Base-by-base conservation (phyloP, 106 monocot genomes). In the Platanthera guangdongensis region DNA sequence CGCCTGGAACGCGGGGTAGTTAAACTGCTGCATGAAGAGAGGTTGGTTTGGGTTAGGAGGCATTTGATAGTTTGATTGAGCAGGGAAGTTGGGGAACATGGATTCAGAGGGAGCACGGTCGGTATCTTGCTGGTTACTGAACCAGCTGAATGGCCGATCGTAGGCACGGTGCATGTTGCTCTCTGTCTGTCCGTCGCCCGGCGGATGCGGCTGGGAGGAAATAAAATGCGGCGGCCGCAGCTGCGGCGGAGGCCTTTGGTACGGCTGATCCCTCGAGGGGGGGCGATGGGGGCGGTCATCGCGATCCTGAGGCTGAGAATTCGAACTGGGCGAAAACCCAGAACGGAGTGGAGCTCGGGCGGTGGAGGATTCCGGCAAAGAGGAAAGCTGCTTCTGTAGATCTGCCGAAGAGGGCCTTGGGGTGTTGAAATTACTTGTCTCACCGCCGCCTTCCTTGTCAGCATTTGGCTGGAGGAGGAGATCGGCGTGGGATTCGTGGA, bases 321-420 rank as follows among this genome's bases (percentile, higher is more conserved):
- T 88, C 13, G 86, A 85, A 62, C 65, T 87, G 60, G 94, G 87
- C 5, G 91, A 91, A 48, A 91, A 87, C 22, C 75, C 80, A 13
- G 87, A 68, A 73, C 84, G 83, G 28, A 80, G 22, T 18, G 87
- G 89, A 72, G 86, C 93, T 57, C 86, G 84, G 6, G 89, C 91
- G 25, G 93, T 91, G 10, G 95, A 95, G 19, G 80, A 71, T 77
- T 95, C 95, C 47, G 86, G 88, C 21, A 73, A 78, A 32, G 81
- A 50, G 12, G 87, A 81, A 8, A 53, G 14, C 57, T 93, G 88
- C 71, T 83, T 93, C 53, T 86, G 83, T 47, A 72, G 16, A 11
- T 88, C 90, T 14, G 83, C 78, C 0, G 85, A 87, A 45, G 87
- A 78, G 10, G 84, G 81, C 63, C 75, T 82, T 14, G 76, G 5